phyloP scores from a whole-genome alignment of 1,284 basidiomycete species.

The Marasmius fiardii region DNA sequence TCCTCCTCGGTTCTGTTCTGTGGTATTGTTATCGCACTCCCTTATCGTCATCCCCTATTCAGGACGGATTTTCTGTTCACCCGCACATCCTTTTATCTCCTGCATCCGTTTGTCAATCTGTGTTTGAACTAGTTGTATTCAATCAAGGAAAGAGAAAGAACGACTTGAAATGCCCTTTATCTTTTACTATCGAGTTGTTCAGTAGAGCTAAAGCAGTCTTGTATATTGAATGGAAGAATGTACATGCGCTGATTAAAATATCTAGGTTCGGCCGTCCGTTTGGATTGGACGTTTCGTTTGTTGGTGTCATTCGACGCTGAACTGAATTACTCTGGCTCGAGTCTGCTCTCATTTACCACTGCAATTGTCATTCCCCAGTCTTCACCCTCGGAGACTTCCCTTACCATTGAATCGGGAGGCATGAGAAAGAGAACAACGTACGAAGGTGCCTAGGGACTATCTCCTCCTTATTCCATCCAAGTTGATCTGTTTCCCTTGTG shows the following conservation, averaged over 20 bases:
- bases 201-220: slow-evolving; percentile 3
- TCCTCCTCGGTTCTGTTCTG: background rate
- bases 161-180: slow-evolving; percentile 6
- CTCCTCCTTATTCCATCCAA: too few relatives aligned
- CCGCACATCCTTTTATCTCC: background rate
- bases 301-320: too few relatives aligned
- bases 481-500: too few relatives aligned
- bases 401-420: background rate
- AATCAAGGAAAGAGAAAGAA: slow-evolving; percentile 7
- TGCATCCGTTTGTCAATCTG: background rate
- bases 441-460: too few relatives aligned
- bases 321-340: too few relatives aligned
- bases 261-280: background rate
- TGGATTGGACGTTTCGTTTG: background rate
- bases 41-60: background rate
- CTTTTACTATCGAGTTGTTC: background rate
- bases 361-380: too few relatives aligned
- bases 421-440: background rate
- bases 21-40: slow-evolving; percentile 3
- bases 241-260: background rate
- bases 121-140: slow-evolving; percentile 11
- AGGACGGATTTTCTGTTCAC: background rate
- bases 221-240: slow-evolving; percentile 6
- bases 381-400: too few relatives aligned
- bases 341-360: too few relatives aligned